Percentiles rank a stretch among this genome's conserved stretches.
Conservation (phyloP, 306 rosid species). For the Herpetospermum pedunculosum region DNA sequence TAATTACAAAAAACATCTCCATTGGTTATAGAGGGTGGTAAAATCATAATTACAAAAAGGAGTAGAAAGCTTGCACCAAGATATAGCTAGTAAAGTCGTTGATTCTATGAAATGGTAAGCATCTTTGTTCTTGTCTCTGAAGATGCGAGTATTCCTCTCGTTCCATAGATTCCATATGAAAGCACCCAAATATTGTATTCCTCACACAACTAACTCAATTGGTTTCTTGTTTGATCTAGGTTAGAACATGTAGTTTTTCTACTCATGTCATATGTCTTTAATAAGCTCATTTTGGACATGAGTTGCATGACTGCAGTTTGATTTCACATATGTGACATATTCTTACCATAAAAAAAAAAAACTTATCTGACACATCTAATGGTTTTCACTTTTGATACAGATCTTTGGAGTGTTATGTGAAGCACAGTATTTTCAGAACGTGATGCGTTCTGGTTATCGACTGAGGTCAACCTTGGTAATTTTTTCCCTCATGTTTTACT, state of each 20-base stretch:
- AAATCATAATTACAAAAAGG: no score
- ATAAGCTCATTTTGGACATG: background rate
- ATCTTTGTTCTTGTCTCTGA: no score
- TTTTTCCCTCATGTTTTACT: background rate
- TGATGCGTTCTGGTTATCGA: conserved; percentile 84
- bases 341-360: no score
- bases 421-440: conserved; percentile 98
- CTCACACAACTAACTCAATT: background rate
- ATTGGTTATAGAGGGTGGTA: no score
- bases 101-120: no score
- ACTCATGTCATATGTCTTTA: background rate
- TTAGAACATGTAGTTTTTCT: background rate
- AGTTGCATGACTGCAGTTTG: background rate
- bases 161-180: no score
- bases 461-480: conserved; percentile 83
- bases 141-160: no score
- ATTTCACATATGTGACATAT: background rate
- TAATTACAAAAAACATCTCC: no score
- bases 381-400: conserved; percentile 19
- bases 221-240: background rate
- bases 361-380: background rate
- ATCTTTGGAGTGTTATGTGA: conserved; percentile 70
- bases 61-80: no score
- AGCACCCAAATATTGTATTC: background rate
- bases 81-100: no score